These are phyloP conservation scores for Gossypium lobatum DNA, from an alignment of 441 rosid genomes.

Conservation along the genomic window DNA sequence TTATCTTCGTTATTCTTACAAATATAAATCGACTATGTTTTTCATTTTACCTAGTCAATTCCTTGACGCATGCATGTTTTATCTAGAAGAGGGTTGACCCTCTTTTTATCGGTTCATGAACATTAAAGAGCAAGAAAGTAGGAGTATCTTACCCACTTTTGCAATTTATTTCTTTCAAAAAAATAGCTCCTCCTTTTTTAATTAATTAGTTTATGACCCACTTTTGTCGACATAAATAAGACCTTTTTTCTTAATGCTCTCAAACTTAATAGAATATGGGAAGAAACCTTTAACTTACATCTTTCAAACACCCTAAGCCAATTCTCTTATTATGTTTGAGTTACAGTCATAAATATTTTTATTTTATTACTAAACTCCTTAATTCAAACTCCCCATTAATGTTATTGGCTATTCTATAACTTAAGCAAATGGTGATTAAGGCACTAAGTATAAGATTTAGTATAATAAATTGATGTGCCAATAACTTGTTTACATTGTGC, in stretches of 20 bases:
- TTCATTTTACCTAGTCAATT: not conserved
- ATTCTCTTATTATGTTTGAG: not conserved
- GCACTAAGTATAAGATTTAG: not conserved
- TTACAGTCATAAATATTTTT: not conserved
- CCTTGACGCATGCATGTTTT: not conserved
- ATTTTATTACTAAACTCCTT: not conserved
- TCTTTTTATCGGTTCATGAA: slow-evolving; percentile 18
- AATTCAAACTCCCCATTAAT: not conserved
- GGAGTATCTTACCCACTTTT: not conserved
- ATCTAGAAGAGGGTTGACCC: slow-evolving; percentile 10
- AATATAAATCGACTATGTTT: too few relatives aligned
- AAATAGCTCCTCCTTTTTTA: not conserved
- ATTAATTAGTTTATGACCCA: not conserved
- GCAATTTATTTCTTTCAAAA: not conserved
- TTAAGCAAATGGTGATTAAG: not conserved
- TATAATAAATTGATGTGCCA: not conserved
- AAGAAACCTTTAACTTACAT: not conserved
- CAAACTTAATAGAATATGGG: not conserved
- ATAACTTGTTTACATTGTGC: not conserved
- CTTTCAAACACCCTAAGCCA: not conserved
- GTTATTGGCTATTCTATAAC: not conserved
- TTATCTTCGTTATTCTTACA: too few relatives aligned
- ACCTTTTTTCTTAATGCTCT: not conserved
- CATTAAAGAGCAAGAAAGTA: not conserved
- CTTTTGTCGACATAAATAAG: not conserved